These are phyloP conservation scores for Cronartium ribicola DNA, from an alignment of 1,284 basidiomycete genomes.

Conservation along the genomic window DNA sequence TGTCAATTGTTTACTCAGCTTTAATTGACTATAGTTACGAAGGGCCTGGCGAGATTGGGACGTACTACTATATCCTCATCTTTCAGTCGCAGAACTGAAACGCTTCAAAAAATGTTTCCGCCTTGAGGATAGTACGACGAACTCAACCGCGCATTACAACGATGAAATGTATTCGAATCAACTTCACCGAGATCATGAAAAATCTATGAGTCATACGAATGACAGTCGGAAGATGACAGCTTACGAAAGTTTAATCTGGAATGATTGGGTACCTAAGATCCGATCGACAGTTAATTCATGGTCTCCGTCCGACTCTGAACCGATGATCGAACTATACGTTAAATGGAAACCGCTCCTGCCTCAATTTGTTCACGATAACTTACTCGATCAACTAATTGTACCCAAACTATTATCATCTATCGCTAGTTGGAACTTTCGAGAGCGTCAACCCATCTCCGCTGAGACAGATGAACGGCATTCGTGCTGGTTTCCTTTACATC, in stretches of 20 bases:
- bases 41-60: constrained; percentile 66
- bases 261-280: constrained; percentile 88
- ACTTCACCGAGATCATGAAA: constrained; percentile 3
- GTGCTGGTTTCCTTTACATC: constrained; percentile 62
- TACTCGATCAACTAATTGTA: constrained; percentile 88
- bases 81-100: constrained; percentile 59
- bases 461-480: constrained; percentile 54
- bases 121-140: constrained; percentile 50
- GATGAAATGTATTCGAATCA: constrained; percentile 16
- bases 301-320: constrained; percentile 67
- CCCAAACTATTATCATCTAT: constrained; percentile 83
- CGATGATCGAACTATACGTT: constrained; percentile 77
- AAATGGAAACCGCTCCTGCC: constrained; percentile 83
- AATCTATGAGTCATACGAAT: constrained; percentile 4
- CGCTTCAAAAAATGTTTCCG: constrained; percentile 66
- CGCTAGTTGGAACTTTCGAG: constrained; percentile 61
- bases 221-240: constrained; percentile 69
- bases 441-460: constrained; percentile 55
- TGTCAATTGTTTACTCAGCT: constrained; percentile 46
- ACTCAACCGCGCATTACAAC: constrained; percentile 39
- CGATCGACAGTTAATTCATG: constrained; percentile 81
- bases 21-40: constrained; percentile 56
- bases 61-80: constrained; percentile 65
- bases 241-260: constrained; percentile 90
- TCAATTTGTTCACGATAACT: constrained; percentile 84